Percentiles rank a stretch among this genome's conserved stretches.
These are phyloP conservation scores for Fusarium avenaceum DNA, from an alignment of 2,329 filamentous ascomycete species.

Conservation along the genomic window DNA sequence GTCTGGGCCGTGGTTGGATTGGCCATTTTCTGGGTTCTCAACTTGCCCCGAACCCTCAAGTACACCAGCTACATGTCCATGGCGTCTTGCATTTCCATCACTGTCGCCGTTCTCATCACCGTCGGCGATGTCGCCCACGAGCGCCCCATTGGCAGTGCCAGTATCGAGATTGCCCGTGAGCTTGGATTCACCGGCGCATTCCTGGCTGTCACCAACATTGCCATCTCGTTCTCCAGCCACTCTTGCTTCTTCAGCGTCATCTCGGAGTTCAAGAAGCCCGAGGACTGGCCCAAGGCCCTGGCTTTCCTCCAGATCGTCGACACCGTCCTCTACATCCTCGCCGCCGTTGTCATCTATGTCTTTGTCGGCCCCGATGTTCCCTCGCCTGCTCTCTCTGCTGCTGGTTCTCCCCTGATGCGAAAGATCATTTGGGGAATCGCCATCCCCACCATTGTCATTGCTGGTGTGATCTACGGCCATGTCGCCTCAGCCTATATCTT, in stretches of 20 bases:
- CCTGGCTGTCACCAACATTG: constrained; percentile 72
- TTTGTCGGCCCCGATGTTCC: constrained; percentile 72
- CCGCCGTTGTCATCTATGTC: constrained; percentile 76
- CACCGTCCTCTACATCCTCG: constrained; percentile 72
- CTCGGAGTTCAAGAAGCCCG: constrained; percentile 72
- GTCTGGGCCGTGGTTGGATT: constrained; percentile 73
- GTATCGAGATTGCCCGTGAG: constrained; percentile 53
- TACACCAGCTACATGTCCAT: constrained; percentile 74
- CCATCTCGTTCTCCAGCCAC: constrained; percentile 75
- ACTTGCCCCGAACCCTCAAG: constrained; percentile 72
- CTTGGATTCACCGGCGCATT: constrained; percentile 67
- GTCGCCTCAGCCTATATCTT: constrained; percentile 77
- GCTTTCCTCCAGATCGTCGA: constrained; percentile 71
- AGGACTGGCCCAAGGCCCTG: constrained; percentile 54
- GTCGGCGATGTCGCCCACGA: constrained; percentile 72
- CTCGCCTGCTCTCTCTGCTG: constrained; percentile 75
- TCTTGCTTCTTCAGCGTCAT: constrained; percentile 78
- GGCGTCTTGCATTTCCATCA: constrained; percentile 72
- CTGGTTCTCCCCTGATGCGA: constrained; percentile 64
- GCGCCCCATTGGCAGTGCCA: constrained; percentile 54
- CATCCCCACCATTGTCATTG: constrained; percentile 74
- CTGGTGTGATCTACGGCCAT: constrained; percentile 78
- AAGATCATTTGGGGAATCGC: constrained; percentile 78
- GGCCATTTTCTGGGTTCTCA: constrained; percentile 69
- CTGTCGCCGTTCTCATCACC: constrained; percentile 72